phyloP scores from a whole-genome alignment of 1,284 basidiomycete species.

The Cutaneotrichosporon sp. region DNA sequence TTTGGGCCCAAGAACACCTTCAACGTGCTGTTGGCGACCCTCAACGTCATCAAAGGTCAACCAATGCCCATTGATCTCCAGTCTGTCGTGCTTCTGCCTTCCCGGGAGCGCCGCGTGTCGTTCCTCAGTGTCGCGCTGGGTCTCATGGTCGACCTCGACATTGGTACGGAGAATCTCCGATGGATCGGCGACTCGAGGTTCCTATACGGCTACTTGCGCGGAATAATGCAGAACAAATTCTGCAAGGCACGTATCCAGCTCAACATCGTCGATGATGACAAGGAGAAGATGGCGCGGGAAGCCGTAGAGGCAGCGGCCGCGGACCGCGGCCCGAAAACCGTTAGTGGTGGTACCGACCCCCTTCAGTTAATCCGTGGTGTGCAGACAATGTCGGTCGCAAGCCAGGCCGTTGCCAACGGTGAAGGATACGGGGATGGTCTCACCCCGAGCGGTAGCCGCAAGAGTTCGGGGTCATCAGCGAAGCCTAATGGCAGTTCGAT shows the following conservation, averaged over 20 bases:
- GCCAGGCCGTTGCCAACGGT: neutral
- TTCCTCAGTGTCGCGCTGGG: constrained; percentile 88
- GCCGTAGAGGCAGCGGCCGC: constrained; percentile 35
- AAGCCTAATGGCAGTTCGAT: neutral
- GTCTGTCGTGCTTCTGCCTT: constrained; percentile 59
- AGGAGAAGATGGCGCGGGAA: constrained; percentile 63
- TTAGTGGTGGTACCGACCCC: constrained; percentile 28
- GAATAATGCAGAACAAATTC: constrained; percentile 66
- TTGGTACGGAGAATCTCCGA: constrained; percentile 78
- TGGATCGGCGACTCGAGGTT: constrained; percentile 95
- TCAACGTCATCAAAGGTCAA: constrained; percentile 86
- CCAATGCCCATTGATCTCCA: constrained; percentile 78
- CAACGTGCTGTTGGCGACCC: constrained; percentile 69
- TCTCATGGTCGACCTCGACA: constrained; percentile 85
- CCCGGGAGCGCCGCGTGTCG: constrained; percentile 60
- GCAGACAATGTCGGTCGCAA: constrained; percentile 5
- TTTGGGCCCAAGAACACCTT: constrained; percentile 62
- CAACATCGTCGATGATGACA: constrained; percentile 70
- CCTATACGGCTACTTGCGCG: constrained; percentile 74
- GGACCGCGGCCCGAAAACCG: constrained; percentile 15
- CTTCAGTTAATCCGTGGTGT: constrained; percentile 19
- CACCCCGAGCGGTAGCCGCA: neutral
- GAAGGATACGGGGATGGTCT: neutral
- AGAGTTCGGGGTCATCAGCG: neutral
- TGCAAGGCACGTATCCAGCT: constrained; percentile 70